Conservation (phyloP, 352 stramenopile species). For the Phytophthora boehmeriae region DNA sequence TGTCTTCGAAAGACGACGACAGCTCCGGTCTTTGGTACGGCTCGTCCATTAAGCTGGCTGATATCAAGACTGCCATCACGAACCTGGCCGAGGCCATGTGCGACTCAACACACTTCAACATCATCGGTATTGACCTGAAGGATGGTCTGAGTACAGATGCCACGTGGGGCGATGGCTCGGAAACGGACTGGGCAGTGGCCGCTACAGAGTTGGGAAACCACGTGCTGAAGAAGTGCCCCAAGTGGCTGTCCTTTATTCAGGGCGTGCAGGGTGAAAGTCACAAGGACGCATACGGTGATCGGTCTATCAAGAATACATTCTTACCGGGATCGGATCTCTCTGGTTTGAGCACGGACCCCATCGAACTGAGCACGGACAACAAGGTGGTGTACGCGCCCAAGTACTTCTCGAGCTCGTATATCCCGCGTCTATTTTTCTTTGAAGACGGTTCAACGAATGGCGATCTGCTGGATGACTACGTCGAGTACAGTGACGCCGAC, state of each 20-base stretch:
- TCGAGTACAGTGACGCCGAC: slow-evolving; percentile 57
- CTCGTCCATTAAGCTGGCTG: slow-evolving; percentile 67
- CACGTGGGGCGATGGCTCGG: slow-evolving; percentile 76
- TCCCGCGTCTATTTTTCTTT: slow-evolving; percentile 76
- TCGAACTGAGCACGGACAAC: slow-evolving; percentile 59
- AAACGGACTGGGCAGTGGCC: slow-evolving; percentile 78
- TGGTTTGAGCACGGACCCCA: slow-evolving; percentile 47
- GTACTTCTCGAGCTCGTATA: slow-evolving; percentile 74
- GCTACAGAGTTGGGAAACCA: slow-evolving; percentile 73
- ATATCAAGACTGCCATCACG: slow-evolving; percentile 84
- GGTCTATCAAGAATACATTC: slow-evolving; percentile 73
- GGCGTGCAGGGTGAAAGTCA: slow-evolving; percentile 72
- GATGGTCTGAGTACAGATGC: slow-evolving; percentile 63
- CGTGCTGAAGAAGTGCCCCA: slow-evolving; percentile 65
- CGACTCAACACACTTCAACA: slow-evolving; percentile 84
- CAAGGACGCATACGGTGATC: slow-evolving; percentile 65
- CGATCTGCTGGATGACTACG: slow-evolving; percentile 67
- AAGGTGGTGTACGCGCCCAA: slow-evolving; percentile 87
- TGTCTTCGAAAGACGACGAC: slow-evolving; percentile 58
- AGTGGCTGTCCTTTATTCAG: slow-evolving; percentile 83
- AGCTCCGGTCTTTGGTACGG: slow-evolving; percentile 72
- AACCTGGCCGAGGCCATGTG: slow-evolving; percentile 73
- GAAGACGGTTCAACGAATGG: slow-evolving; percentile 47
- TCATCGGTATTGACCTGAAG: slow-evolving; percentile 88
- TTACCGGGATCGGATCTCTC: slow-evolving; percentile 70